Evolutionary conservation across 1,284 basidiomycete species (phyloP).

Genomic region (Entoloma clypeatum): DNA sequence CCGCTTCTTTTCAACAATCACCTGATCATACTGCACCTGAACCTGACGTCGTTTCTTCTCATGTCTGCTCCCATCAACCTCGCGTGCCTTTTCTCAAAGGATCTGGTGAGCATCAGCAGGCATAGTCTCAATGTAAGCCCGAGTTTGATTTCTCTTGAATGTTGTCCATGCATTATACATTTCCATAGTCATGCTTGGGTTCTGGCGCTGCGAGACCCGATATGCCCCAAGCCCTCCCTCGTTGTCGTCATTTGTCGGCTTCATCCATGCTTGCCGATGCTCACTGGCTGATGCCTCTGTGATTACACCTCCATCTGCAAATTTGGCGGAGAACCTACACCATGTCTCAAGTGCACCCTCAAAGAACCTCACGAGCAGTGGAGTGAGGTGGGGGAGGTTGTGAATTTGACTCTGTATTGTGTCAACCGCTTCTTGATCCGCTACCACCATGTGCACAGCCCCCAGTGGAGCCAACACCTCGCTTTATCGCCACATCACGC

Average conservation of each 20-base stretch:
- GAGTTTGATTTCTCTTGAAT: constrained; percentile 22
- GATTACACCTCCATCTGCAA: constrained; percentile 24
- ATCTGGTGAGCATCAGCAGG: no score
- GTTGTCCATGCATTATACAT: constrained; percentile 21
- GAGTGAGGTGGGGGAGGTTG: constrained; percentile 23
- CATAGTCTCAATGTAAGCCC: constrained; percentile 25
- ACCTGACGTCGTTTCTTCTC: no score
- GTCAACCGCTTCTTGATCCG: no score
- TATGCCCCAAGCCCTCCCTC: constrained; percentile 29
- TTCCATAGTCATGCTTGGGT: constrained; percentile 16
- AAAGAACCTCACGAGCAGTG: constrained; percentile 23
- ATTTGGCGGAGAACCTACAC: constrained; percentile 27
- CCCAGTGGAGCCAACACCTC: no score
- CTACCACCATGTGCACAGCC: no score
- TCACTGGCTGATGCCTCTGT: constrained; percentile 18
- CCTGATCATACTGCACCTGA: no score
- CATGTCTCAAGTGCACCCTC: constrained; percentile 23
- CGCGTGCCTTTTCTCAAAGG: no score
- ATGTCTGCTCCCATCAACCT: no score
- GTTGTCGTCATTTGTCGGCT: constrained; percentile 31
- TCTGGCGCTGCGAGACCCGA: constrained; percentile 11
- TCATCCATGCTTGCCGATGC: constrained; percentile 23
- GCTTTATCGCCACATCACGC: no score
- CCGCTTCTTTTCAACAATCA: no score
- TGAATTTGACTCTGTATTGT: no score